Conservation (phyloP, 2,329 filamentous ascomycete genomes). For the Aspergillus quadricinctus region DNA sequence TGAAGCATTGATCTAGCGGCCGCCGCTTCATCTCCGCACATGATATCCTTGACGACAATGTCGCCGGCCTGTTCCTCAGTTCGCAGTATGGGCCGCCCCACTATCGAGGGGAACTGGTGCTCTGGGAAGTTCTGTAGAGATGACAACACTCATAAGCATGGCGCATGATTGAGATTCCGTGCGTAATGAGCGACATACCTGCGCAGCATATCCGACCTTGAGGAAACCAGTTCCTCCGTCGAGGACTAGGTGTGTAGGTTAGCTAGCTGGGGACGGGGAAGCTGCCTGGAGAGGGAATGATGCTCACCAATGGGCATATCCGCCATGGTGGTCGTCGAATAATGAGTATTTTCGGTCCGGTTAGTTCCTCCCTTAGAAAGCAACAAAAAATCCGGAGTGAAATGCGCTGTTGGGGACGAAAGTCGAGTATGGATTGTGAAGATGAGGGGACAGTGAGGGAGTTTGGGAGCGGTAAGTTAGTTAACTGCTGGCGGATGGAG, state of each 20-base stretch:
- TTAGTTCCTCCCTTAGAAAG: slow-evolving; percentile 6
- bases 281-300: slow-evolving; percentile 16
- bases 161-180: not conserved
- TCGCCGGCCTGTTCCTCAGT: slow-evolving; percentile 81
- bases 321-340: slow-evolving; percentile 35
- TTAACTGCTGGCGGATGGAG: not conserved
- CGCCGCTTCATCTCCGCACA: slow-evolving; percentile 98
- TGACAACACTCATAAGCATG: slow-evolving; percentile 7
- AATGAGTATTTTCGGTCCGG: slow-evolving; percentile 1
- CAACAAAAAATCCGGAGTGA: slow-evolving; percentile 4
- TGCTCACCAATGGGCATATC: slow-evolving; percentile 48
- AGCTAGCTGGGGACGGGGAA: slow-evolving; percentile 21
- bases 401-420: not conserved
- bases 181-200: slow-evolving; percentile 46
- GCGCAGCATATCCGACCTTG: slow-evolving; percentile 97
- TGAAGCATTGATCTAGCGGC: slow-evolving; percentile 95
- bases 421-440: not conserved
- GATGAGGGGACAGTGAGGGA: slow-evolving; percentile 3
- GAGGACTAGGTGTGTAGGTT: slow-evolving; percentile 64
- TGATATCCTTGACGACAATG: slow-evolving; percentile 89
- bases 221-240: slow-evolving; percentile 99
- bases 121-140: slow-evolving; percentile 84
- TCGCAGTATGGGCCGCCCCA: slow-evolving; percentile 94
- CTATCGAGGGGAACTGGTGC: slow-evolving; percentile 96
- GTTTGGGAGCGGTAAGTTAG: not conserved